phyloP scores from a whole-genome alignment of 306 rosid genomes.

The Malus asiatica region DNA sequence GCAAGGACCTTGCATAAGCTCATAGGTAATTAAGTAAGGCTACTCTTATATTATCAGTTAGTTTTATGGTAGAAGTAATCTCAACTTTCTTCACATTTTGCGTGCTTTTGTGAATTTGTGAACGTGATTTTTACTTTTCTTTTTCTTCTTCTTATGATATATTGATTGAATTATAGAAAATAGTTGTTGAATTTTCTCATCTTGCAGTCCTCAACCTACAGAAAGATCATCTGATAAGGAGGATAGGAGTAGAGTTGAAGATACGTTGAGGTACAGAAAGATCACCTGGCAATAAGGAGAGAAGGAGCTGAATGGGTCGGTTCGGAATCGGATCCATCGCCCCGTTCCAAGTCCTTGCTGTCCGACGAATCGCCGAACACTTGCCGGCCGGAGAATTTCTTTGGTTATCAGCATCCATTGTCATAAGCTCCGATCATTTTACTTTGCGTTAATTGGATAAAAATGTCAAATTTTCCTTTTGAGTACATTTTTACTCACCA shows the following conservation, averaged over 20 bases:
- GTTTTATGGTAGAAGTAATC: too few relatives aligned
- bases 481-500: too few relatives aligned
- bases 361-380: conserved; percentile 68
- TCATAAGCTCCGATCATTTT: not conserved
- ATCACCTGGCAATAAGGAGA: not conserved
- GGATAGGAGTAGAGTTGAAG: not conserved
- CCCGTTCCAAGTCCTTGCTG: conserved; percentile 22
- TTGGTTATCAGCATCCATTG: conserved; percentile 16
- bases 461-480: not conserved
- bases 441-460: not conserved
- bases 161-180: not conserved
- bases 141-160: too few relatives aligned
- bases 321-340: not conserved
- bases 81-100: too few relatives aligned
- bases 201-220: not conserved
- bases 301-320: not conserved
- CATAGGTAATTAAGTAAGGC: too few relatives aligned
- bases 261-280: not conserved
- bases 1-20: too few relatives aligned
- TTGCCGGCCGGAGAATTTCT: conserved; percentile 24
- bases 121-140: not conserved
- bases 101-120: not conserved
- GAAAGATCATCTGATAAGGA: not conserved
- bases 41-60: too few relatives aligned
- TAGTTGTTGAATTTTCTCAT: not conserved